phyloP scores from a whole-genome alignment of 768 basidiomycete genomes.

The Lentinula guzmanii region DNA sequence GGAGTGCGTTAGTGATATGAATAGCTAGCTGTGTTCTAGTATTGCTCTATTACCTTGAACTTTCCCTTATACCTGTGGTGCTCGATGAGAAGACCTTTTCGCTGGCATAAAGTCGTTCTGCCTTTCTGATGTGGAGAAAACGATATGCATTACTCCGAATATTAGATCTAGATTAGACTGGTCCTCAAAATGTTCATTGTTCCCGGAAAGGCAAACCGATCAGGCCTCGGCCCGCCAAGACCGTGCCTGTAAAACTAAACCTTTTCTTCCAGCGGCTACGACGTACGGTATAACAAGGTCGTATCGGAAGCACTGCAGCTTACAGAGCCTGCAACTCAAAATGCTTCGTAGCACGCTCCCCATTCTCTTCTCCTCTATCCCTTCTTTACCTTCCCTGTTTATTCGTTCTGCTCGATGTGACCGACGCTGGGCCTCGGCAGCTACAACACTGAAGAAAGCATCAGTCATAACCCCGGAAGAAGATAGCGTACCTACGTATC shows the following conservation, averaged over 20 bases:
- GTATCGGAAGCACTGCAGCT: background rate
- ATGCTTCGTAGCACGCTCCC: background rate
- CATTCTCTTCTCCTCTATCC: background rate
- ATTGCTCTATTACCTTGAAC: background rate
- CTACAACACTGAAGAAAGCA: slow-evolving; percentile 6
- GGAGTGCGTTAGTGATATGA: slow-evolving; percentile 97
- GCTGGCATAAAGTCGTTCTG: no score
- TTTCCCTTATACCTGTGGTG: background rate
- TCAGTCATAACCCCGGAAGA: slow-evolving; percentile 4
- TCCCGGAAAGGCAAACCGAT: no score
- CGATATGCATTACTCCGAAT: no score
- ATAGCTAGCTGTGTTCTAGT: slow-evolving; percentile 45
- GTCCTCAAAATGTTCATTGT: no score
- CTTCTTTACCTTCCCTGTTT: background rate
- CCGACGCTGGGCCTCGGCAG: slow-evolving; percentile 15
- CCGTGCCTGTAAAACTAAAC: background rate
- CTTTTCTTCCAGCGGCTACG: background rate
- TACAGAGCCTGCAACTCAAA: background rate
- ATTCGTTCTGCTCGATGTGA: background rate
- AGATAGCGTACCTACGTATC: slow-evolving; percentile 27
- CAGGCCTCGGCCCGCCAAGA: no score
- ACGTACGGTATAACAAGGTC: background rate
- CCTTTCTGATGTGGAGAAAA: no score
- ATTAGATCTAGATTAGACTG: no score
- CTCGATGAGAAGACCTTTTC: no score